Evolutionary conservation across 441 rosid genomes (phyloP), one percentile per base, ranked within the genome.

Genomic region (Sinapis alba): DNA sequence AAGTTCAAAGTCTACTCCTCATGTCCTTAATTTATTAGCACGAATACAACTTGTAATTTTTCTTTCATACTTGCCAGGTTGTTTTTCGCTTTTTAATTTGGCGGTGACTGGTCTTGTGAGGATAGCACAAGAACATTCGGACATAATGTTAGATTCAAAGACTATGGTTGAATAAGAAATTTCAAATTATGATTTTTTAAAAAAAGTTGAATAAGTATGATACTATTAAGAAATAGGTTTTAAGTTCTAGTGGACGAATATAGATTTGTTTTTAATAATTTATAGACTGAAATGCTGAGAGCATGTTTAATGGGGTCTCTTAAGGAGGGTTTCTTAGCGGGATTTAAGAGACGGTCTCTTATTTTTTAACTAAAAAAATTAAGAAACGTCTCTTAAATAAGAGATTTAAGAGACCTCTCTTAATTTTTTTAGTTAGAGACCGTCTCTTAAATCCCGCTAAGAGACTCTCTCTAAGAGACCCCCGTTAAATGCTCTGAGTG

Each of bases 1-100:
- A 26, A 26, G 19, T 36, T 2, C 21, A 50, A 60, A 62, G 69
- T 75, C 69, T 36, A 62, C 57, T 53, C 45, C 34, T 47, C 9
- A 16, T 6, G 54, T 7, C 54, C 21, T 51, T 57, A 57, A 1
- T 57, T 57, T 57, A 13, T 57, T 57, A 24, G 1, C 5, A 57
- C 32, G 2, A 24, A 56, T 24, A 6, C 62, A 57, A 57, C 18
- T 57, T 57, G 62, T 13, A 57, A 2, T 54, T 38, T 15, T 51
- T 51, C 0, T 51, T 51, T 51, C 57, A 9, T 24, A 9, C 0
- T 51, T 51, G 0, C 24, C 24, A 19, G 24, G 23, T 50, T 50
- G 56, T 50, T 50, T 45, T 45, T 45, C 7, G 6, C 50, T 43
- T 4, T 41, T 45, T 45, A 3, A 38, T 15, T 50, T 19, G 6